Conservation (phyloP, 495 filamentous ascomycete species). For the Penicillium coprophilum region DNA sequence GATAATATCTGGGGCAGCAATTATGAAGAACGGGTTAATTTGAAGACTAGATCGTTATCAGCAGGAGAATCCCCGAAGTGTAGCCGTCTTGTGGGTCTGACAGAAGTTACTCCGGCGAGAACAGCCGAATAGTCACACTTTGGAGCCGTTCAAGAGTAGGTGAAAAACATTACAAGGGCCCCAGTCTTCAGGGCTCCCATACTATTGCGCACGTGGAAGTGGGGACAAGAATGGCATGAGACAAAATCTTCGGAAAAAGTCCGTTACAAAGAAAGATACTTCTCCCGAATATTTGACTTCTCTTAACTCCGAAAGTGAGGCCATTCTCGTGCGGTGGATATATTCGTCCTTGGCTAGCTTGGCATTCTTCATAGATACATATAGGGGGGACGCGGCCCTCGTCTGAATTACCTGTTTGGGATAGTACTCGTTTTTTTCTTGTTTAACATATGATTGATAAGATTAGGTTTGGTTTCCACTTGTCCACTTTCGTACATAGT, state of each 20-base stretch:
- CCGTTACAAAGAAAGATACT: too few relatives aligned
- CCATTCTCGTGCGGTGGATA: conserved; percentile 1
- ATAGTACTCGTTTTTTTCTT: background rate
- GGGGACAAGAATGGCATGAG: background rate
- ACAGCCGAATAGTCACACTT: background rate
- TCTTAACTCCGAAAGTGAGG: conserved; percentile 3
- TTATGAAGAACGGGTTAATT: background rate
- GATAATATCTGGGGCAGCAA: background rate
- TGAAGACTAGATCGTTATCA: background rate
- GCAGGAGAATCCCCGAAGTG: background rate
- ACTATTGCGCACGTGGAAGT: background rate
- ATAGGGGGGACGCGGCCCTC: background rate
- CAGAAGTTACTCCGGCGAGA: background rate
- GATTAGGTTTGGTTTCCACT: conserved; percentile 2
- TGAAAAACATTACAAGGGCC: background rate
- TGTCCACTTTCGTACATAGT: background rate
- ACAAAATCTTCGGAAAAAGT: too few relatives aligned
- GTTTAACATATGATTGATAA: conserved; percentile 6
- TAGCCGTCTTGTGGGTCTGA: background rate
- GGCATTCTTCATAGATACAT: conserved; percentile 1
- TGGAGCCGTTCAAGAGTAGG: background rate
- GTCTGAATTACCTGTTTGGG: conserved; percentile 3
- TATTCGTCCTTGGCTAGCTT: conserved; percentile 14
- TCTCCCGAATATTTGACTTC: too few relatives aligned
- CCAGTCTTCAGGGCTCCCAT: background rate